Evolutionary conservation across 2,329 filamentous ascomycete genomes (phyloP), one percentile per base, ranked within the genome.

Genomic region (Capronia epimyces): DNA sequence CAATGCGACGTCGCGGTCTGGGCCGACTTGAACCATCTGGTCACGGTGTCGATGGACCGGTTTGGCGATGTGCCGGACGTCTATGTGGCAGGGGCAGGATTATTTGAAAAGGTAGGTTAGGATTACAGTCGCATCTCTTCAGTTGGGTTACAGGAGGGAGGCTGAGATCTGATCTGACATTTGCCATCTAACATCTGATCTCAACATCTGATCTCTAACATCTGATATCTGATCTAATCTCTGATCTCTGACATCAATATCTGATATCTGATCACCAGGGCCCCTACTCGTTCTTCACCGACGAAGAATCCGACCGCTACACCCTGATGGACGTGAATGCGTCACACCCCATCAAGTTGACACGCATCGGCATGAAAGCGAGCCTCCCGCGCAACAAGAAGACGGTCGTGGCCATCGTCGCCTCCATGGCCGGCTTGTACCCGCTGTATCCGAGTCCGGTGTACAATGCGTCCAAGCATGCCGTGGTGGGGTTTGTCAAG

Each of bases 61-160:
- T 49, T 49, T 43, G 40, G 40, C 10, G 46, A 43, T 25, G 40
- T 43, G 10, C 46, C 46, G 9, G 46, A 49, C 7, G 18, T 49
- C 8, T 49, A 36, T 18, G 24, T 43, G 22, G 39, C 46, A 1
- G 18, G 16, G 15, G 46, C 46, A 12, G 46, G 46, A 12, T 37
- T 49, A 7, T 43, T 49, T 43, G 46, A 49, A 25, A 37, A 37
- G 4, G 44, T 47, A 27, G 27, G 44, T 47, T 12, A n/a, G 21
- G 6, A 8, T 31, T 8, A 31, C n/a, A n/a, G n/a, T 8, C 27
- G 8, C 27, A 8, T 8, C n/a, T 8, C 27, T 31, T n/a, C n/a
- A n/a, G n/a, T n/a, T 49, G 18, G 13, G 41, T 37, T 12, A 49
- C 31, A 13, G n/a, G n/a, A n/a, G n/a, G n/a, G n/a, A n/a, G n/a